Conservation (phyloP, 306 rosid genomes). For the Gastrolobium villosum region DNA sequence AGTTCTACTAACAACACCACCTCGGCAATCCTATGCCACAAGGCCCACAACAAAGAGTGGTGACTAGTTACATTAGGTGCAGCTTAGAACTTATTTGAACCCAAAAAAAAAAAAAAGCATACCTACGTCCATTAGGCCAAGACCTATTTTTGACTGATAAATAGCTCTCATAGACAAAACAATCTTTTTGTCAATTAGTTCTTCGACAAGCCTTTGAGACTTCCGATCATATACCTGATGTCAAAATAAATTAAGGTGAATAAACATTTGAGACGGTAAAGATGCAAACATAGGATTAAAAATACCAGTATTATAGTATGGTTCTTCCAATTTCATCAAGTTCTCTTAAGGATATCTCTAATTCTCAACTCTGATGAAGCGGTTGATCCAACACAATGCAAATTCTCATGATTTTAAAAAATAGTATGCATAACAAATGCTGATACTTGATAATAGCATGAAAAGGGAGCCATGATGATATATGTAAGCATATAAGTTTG, state of each 20-base stretch:
- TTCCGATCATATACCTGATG: slow-evolving; percentile 89
- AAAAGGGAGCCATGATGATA: slow-evolving; percentile 28
- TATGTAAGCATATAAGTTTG: slow-evolving; percentile 36
- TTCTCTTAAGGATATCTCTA: slow-evolving; percentile 38
- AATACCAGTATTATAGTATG: slow-evolving; percentile 12
- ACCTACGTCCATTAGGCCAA: slow-evolving; percentile 92
- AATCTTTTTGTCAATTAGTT: slow-evolving; percentile 87
- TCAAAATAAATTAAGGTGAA: slow-evolving; percentile 40
- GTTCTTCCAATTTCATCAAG: slow-evolving; percentile 32
- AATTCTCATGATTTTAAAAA: background rate
- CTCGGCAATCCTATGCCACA: slow-evolving; percentile 7
- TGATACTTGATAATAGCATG: slow-evolving; percentile 36
- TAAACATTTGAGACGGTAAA: slow-evolving; percentile 15
- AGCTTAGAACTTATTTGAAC: slow-evolving; percentile 42
- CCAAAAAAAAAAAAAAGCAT: slow-evolving; percentile 5
- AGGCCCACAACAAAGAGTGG: slow-evolving; percentile 21
- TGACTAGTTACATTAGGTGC: background rate
- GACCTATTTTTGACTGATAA: slow-evolving; percentile 95
- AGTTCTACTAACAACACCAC: slow-evolving; percentile 28
- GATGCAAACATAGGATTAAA: slow-evolving; percentile 19
- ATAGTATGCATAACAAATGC: slow-evolving; percentile 3
- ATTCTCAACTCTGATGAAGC: slow-evolving; percentile 33
- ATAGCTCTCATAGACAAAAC: slow-evolving; percentile 98
- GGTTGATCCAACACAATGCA: slow-evolving; percentile 26
- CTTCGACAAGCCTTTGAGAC: slow-evolving; percentile 91